Conservation (phyloP, 768 basidiomycete species). For the Boletellus emodensis region DNA sequence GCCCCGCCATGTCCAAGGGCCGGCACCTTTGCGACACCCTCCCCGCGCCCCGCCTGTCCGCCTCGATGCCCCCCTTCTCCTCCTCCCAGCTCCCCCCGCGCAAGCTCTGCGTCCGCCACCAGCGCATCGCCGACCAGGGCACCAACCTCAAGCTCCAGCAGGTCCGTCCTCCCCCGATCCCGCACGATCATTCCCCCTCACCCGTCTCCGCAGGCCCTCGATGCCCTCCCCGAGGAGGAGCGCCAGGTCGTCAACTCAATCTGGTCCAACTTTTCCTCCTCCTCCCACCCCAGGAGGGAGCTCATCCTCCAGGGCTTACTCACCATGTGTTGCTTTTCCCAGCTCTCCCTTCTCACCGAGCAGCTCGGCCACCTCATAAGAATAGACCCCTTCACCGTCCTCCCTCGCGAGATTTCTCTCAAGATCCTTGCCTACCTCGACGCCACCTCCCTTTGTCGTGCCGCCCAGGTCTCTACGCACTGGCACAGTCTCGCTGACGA, state of each 20-base stretch:
- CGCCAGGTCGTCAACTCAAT: constrained; percentile 85
- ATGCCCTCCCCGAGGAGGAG: constrained; percentile 81
- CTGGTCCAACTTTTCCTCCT: constrained; percentile 96
- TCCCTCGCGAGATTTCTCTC: constrained; percentile 87
- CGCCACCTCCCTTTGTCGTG: constrained; percentile 88
- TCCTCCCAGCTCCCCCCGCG: constrained; percentile 38
- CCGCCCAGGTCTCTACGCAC: constrained; percentile 80
- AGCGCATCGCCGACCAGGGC: constrained; percentile 95
- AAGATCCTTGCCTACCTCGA: constrained; percentile 87
- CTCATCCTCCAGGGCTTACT: constrained; percentile 95
- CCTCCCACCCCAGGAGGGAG: constrained; percentile 83
- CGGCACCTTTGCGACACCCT: constrained; percentile 64
- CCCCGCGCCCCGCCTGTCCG: constrained; percentile 56
- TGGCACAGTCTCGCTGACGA: constrained; percentile 94
- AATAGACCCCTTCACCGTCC: constrained; percentile 87
- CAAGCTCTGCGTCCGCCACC: constrained; percentile 89
- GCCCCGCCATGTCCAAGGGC: no score
- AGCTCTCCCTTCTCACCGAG: constrained; percentile 92
- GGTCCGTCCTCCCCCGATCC: constrained; percentile 38
- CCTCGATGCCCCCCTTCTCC: constrained; percentile 5
- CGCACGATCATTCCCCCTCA: constrained; percentile 2
- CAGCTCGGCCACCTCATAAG: constrained; percentile 90
- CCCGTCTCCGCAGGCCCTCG: constrained; percentile 62
- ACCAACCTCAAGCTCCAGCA: constrained; percentile 89
- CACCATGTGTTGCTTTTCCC: constrained; percentile 99